A percentile compares a stretch with the other conserved stretches of the same genome.
Evolutionary conservation across 2,329 filamentous ascomycete genomes (phyloP).

Genomic region (Myriosclerotinia curreyana): DNA sequence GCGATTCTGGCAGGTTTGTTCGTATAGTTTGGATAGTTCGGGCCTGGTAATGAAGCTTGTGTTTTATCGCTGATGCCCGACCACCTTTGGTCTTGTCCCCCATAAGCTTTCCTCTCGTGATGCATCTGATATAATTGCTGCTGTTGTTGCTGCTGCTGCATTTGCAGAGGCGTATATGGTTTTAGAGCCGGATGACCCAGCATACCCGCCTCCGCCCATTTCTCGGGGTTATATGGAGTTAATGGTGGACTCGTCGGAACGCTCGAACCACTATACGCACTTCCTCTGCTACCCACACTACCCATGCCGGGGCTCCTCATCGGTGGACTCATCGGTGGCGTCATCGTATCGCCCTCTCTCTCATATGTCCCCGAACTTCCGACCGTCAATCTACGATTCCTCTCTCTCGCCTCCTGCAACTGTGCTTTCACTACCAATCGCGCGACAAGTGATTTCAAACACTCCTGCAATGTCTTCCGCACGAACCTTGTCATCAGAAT

Average conservation of each 20-base stretch:
- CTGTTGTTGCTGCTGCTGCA: conserved; percentile 10
- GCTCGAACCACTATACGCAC: conserved; percentile 7
- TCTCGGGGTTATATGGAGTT: conserved; percentile 17
- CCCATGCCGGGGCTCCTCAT: conserved; percentile 10
- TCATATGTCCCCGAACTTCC: neutral
- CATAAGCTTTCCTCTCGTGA: conserved; percentile 15
- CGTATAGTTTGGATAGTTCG: conserved; percentile 3
- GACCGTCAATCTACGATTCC: conserved; percentile 2
- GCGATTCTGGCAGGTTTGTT: conserved; percentile 6
- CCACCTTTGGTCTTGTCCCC: conserved; percentile 9
- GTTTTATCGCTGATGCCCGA: conserved; percentile 10
- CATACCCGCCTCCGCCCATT: conserved; percentile 15
- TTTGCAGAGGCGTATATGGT: neutral
- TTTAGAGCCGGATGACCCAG: neutral
- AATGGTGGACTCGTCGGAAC: conserved; percentile 4
- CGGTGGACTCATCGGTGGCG: conserved; percentile 16
- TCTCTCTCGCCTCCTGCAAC: conserved; percentile 15
- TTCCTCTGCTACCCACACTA: conserved; percentile 13
- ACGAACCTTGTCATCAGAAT: conserved; percentile 73
- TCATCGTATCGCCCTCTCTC: neutral
- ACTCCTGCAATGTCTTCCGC: conserved; percentile 77
- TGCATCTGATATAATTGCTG: neutral
- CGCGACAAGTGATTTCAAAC: conserved; percentile 68
- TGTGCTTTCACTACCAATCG: conserved; percentile 53
- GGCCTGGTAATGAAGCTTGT: neutral